Conservation (phyloP, 2,329 filamentous ascomycete genomes). For the Penicillium hesseltinei region DNA sequence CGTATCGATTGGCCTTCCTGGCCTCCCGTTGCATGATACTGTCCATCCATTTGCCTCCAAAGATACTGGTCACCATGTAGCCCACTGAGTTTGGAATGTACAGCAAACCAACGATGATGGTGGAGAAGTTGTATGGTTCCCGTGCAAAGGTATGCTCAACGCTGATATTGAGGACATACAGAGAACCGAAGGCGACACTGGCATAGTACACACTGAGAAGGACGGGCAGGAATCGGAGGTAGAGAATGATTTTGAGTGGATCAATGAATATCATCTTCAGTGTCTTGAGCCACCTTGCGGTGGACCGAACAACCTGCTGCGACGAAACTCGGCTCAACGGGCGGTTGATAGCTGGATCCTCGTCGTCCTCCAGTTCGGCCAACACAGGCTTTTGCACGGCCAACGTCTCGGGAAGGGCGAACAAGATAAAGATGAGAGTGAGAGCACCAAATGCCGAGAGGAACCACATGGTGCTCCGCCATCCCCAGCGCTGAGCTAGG, state of each 20-base stretch:
- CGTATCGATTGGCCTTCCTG: slow-evolving; percentile 65
- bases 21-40: slow-evolving; percentile 77
- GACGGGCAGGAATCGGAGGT: slow-evolving; percentile 72
- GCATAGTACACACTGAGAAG: slow-evolving; percentile 71
- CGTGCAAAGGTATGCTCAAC: slow-evolving; percentile 67
- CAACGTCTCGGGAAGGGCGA: slow-evolving; percentile 48
- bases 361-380: slow-evolving; percentile 29
- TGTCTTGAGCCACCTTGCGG: slow-evolving; percentile 54
- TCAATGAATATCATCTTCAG: slow-evolving; percentile 66
- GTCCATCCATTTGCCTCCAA: slow-evolving; percentile 77
- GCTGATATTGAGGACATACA: slow-evolving; percentile 77
- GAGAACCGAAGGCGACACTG: slow-evolving; percentile 69
- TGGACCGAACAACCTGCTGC: slow-evolving; percentile 58
- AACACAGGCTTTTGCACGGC: slow-evolving; percentile 29
- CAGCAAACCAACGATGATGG: slow-evolving; percentile 68
- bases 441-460: slow-evolving; percentile 65
- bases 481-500: slow-evolving; percentile 66
- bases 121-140: slow-evolving; percentile 66
- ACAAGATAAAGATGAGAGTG: slow-evolving; percentile 41
- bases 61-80: slow-evolving; percentile 65
- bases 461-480: slow-evolving; percentile 78
- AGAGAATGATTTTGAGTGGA: slow-evolving; percentile 67
- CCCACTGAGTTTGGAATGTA: slow-evolving; percentile 76
- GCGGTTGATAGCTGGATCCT: slow-evolving; percentile 25
- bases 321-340: slow-evolving; percentile 57